Conservation (phyloP, 805 yeast species). For the Limtongozyma cylindracea region DNA sequence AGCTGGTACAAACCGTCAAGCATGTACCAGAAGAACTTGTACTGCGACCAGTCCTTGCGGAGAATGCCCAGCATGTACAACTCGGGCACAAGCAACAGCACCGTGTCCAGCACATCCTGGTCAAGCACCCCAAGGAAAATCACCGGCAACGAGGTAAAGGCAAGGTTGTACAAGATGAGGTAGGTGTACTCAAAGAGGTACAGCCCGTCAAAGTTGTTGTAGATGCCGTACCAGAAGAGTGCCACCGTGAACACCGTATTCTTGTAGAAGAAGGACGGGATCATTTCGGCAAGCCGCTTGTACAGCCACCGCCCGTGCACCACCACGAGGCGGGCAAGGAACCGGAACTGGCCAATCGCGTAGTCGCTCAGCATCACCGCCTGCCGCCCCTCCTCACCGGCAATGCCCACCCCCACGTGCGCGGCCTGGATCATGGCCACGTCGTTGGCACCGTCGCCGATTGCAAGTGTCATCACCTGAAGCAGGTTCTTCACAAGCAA, state of each 20-base stretch:
- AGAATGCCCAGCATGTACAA: constrained; percentile 49
- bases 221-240: constrained; percentile 61
- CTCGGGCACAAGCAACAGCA: constrained; percentile 52
- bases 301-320: constrained; percentile 82
- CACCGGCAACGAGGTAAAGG: constrained; percentile 62
- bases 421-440: constrained; percentile 85
- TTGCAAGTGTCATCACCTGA: constrained; percentile 66
- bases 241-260: constrained; percentile 55
- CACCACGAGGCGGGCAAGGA: constrained; percentile 32
- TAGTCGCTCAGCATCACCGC: constrained; percentile 79
- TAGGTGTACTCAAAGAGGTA: constrained; percentile 59
- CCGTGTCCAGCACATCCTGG: constrained; percentile 52
- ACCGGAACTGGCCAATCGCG: constrained; percentile 68
- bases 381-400: constrained; percentile 81
- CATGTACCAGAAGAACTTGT: constrained; percentile 52
- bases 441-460: constrained; percentile 79
- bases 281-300: constrained; percentile 61
- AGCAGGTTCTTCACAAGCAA: constrained; percentile 48
- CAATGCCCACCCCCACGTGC: constrained; percentile 72
- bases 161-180: constrained; percentile 61
- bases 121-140: constrained; percentile 59
- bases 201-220: constrained; percentile 53
- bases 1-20: constrained; percentile 59
- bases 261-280: constrained; percentile 60
- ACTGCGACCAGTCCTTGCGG: constrained; percentile 43